A percentile compares a stretch with the other conserved stretches of the same genome.
Conservation (phyloP, 306 rosid genomes). For the Cucurbita argyrosperma region DNA sequence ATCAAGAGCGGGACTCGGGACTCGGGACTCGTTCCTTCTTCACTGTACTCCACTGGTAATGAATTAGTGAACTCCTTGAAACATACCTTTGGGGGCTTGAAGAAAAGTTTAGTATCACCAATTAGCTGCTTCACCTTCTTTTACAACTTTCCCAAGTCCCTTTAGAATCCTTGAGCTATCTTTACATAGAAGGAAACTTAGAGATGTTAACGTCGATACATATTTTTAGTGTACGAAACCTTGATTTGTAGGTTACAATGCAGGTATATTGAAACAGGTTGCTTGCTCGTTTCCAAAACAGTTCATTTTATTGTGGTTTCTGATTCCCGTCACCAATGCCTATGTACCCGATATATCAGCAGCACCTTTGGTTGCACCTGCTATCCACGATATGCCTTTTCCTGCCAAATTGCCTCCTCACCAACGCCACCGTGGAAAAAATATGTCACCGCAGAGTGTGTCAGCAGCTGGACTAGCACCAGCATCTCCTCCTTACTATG, state of each 20-base stretch:
- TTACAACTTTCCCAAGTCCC: neutral
- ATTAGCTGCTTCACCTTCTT: neutral
- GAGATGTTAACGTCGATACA: neutral
- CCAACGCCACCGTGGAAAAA: constrained; percentile 17
- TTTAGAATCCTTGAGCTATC: neutral
- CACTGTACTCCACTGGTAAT: neutral
- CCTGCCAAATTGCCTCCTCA: constrained; percentile 24
- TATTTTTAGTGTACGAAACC: neutral
- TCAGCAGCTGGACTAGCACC: constrained; percentile 23
- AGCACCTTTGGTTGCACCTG: constrained; percentile 18
- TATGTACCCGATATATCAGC: constrained; percentile 11
- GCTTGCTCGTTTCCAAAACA: constrained; percentile 26
- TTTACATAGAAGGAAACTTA: neutral
- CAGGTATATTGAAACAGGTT: constrained; percentile 34
- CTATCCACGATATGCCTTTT: constrained; percentile 26
- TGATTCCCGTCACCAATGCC: constrained; percentile 24
- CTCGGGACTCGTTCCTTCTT: neutral
- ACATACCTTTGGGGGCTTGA: neutral
- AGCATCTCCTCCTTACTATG: constrained; percentile 32
- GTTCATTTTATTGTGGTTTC: constrained; percentile 31
- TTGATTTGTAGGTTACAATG: constrained; percentile 5
- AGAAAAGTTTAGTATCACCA: neutral
- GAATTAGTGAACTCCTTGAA: neutral
- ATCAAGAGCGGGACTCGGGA: neutral
- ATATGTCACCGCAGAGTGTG: constrained; percentile 21